Base-by-base conservation (phyloP, 306 rosid species). In the Malus orientalis region DNA sequence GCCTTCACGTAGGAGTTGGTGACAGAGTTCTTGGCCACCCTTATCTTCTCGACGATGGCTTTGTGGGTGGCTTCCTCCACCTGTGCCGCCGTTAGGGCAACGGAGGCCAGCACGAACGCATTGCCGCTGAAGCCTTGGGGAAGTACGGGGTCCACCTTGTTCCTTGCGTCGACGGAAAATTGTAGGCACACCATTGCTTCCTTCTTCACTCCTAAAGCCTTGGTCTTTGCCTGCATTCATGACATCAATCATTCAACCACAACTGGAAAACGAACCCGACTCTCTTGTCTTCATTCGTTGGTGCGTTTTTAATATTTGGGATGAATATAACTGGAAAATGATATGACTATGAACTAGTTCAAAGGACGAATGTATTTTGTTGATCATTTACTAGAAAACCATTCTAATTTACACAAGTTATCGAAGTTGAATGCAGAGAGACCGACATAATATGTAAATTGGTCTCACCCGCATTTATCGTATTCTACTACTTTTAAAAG, bases 51-150 rank as follows among this genome's bases (percentile, higher is more conserved):
- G 2, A 90, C 23, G 58, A 88, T 87, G 69, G 49, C 11, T 67
- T 75, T 81, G 70, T 77, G 78, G 84, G 76, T 81, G 38, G 80
- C 67, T 30, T 81, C 53, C 22, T 90, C 87, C 33, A 89, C 20
- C 73, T 87, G 85, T 62, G 45, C 69, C 0, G 77, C 89, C 5
- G 91, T 8, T 76, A 89, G 69, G 58, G 90, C 87, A 2, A 88
- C 83, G 18, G 97, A 89, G 72, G 93, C 93, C 18, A 92, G 96
- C 4, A 89, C 93, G 29, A 79, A 92, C 6, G 96, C 93, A 27
- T 92, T 92, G 67, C 97, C 97, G 15, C 91, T 89, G 86, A 88
- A 92, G 25, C 84, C 85, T 64, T 65, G 67, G 20, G 93, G 89
- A 20, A 89, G 78, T 70, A 93, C 80, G 0, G 96, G 97, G 19